phyloP scores from a whole-genome alignment of 352 stramenopile genomes.

The Phytophthora gonapodyides region DNA sequence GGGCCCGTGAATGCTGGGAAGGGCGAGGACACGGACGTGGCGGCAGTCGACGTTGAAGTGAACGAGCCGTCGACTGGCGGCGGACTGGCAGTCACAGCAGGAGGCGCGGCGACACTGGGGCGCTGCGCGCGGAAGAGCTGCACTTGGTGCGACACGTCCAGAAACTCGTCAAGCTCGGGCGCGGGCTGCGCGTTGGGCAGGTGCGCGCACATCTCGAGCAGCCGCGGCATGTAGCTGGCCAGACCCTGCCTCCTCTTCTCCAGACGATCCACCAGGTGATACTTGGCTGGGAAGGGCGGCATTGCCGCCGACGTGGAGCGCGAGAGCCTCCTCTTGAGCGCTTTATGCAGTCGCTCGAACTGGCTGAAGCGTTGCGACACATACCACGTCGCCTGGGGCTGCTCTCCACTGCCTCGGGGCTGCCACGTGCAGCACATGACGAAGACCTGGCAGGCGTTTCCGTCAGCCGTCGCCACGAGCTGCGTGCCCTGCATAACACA shows the following conservation, averaged over 20 bases:
- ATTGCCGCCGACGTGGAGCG: slow-evolving; percentile 23
- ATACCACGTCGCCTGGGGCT: slow-evolving; percentile 36
- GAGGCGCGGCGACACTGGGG: slow-evolving; percentile 14
- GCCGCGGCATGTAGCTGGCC: slow-evolving; percentile 33
- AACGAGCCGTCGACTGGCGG: slow-evolving; percentile 6
- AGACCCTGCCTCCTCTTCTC: slow-evolving; percentile 46
- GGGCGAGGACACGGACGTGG: slow-evolving; percentile 18
- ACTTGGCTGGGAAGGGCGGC: slow-evolving; percentile 49
- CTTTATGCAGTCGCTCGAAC: slow-evolving; percentile 47
- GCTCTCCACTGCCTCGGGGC: slow-evolving; percentile 11
- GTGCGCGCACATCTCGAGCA: slow-evolving; percentile 44
- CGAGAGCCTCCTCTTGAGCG: slow-evolving; percentile 33
- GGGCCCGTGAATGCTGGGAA: slow-evolving; percentile 29
- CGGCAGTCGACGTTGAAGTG: slow-evolving; percentile 16
- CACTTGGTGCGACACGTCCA: slow-evolving; percentile 42
- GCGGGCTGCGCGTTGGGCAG: slow-evolving; percentile 27
- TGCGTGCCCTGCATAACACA: slow-evolving; percentile 40
- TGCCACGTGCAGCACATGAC: slow-evolving; percentile 46
- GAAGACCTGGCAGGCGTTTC: slow-evolving; percentile 37
- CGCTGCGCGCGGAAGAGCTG: slow-evolving; percentile 35
- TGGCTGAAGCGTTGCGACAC: slow-evolving; percentile 53
- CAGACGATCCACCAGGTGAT: slow-evolving; percentile 36
- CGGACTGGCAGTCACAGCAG: slow-evolving; percentile 13
- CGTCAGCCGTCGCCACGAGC: slow-evolving; percentile 24
- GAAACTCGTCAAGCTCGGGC: slow-evolving; percentile 50